Conservation (phyloP, 2,329 filamentous ascomycete species). For the Aplosporella prunicola region DNA sequence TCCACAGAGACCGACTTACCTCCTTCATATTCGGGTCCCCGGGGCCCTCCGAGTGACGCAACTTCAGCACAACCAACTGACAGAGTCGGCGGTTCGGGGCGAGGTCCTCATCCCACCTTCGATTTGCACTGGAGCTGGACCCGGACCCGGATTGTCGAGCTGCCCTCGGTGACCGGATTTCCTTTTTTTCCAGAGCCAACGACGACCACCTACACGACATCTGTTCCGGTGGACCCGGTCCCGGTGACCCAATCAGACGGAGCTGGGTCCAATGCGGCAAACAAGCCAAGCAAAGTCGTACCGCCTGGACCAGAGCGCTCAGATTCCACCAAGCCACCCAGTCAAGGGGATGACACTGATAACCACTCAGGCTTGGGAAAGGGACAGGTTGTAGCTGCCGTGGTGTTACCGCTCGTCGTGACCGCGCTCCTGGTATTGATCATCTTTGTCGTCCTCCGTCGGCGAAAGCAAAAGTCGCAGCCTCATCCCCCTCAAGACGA, state of each 20-base stretch:
- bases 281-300: too few relatives aligned
- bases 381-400: conserved; percentile 1
- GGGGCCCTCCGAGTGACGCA: background rate
- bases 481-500: too few relatives aligned
- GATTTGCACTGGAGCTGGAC: too few relatives aligned
- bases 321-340: background rate
- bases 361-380: background rate
- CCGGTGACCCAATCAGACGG: too few relatives aligned
- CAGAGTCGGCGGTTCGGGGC: background rate
- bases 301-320: background rate
- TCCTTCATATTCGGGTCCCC: background rate
- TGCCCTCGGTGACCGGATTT: too few relatives aligned
- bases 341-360: background rate
- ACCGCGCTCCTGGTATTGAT: conserved; percentile 1
- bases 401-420: conserved; percentile 3
- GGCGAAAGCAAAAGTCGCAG: conserved; percentile 1
- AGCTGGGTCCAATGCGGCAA: too few relatives aligned
- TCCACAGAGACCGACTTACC: background rate
- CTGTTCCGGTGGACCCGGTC: too few relatives aligned
- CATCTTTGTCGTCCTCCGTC: conserved; percentile 4
- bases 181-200: too few relatives aligned
- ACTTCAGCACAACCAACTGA: background rate
- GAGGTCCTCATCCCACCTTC: too few relatives aligned
- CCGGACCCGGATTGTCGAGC: too few relatives aligned
- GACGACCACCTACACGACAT: too few relatives aligned